These are phyloP conservation scores for Penicillium argentinense DNA, from an alignment of 495 filamentous ascomycete species.

Conservation along the genomic window DNA sequence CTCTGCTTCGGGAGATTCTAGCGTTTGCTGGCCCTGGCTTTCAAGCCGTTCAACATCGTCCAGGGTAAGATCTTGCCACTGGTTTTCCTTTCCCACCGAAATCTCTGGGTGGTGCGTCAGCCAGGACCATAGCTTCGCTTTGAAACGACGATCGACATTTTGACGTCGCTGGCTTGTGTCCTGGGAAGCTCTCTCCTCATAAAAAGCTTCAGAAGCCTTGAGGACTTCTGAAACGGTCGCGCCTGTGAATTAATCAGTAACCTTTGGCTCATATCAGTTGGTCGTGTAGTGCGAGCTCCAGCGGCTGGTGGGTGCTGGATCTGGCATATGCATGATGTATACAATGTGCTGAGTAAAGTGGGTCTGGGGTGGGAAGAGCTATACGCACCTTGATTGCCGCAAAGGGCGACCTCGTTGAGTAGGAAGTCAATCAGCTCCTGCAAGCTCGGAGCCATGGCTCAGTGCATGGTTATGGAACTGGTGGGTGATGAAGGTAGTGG, in stretches of 20 bases:
- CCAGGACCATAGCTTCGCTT: slow-evolving; percentile 59
- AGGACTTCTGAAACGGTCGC: slow-evolving; percentile 43
- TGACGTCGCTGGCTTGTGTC: slow-evolving; percentile 22
- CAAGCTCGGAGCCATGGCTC: slow-evolving; percentile 60
- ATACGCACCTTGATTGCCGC: slow-evolving; percentile 67
- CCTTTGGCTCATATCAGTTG: not conserved
- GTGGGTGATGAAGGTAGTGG: not conserved
- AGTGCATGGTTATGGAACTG: slow-evolving; percentile 13
- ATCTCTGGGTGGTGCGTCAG: slow-evolving; percentile 53
- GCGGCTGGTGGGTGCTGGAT: not conserved
- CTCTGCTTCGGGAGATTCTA: slow-evolving; percentile 4
- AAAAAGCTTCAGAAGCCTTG: slow-evolving; percentile 38
- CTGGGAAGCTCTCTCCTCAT: slow-evolving; percentile 25
- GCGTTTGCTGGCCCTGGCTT: not conserved
- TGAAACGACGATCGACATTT: slow-evolving; percentile 48
- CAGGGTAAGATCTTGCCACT: slow-evolving; percentile 46
- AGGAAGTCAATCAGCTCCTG: slow-evolving; percentile 72
- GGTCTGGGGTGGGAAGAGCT: slow-evolving; percentile 16
- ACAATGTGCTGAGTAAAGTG: slow-evolving; percentile 19
- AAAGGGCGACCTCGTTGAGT: slow-evolving; percentile 68
- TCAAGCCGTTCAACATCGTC: slow-evolving; percentile 40
- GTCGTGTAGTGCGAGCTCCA: not conserved
- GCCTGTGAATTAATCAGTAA: slow-evolving; percentile 30
- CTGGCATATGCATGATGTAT: slow-evolving; percentile 9
- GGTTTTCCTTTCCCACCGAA: slow-evolving; percentile 40